phyloP scores from a whole-genome alignment of 257 asterid genomes.

The Solanum chilense region DNA sequence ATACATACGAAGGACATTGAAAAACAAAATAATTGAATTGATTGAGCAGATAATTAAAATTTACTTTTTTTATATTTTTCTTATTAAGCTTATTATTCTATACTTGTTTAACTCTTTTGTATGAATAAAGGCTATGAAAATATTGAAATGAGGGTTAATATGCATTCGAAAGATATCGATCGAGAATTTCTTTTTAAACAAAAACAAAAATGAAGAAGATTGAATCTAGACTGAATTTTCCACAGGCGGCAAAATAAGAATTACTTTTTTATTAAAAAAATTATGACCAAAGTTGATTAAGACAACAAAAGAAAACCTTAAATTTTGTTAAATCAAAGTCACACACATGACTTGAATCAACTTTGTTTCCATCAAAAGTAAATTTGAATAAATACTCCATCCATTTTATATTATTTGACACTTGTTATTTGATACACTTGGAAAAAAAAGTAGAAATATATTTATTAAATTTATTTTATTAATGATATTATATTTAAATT shows the following conservation, averaged over 20 bases:
- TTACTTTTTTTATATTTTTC: fast-evolving
- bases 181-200: no score
- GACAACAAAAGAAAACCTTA: not conserved
- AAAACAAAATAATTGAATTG: not conserved
- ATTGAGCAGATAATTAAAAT: not conserved
- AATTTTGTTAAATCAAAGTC: not conserved
- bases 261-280: no score
- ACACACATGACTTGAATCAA: not conserved
- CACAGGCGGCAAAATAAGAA: not conserved
- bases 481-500: no score
- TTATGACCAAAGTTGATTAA: not conserved
- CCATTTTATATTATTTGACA: not conserved
- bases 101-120: not conserved
- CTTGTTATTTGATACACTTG: not conserved
- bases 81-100: fast-evolving
- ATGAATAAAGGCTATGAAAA: fast-evolving
- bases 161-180: not conserved
- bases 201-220: not conserved
- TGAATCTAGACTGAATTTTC: not conserved
- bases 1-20: not conserved
- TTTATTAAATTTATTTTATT: not conserved
- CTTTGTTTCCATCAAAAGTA: not conserved
- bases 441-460: not conserved
- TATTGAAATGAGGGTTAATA: not conserved
- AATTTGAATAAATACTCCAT: not conserved